Base-by-base conservation (phyloP, 1,284 basidiomycete genomes). In the Tilletia caries region DNA sequence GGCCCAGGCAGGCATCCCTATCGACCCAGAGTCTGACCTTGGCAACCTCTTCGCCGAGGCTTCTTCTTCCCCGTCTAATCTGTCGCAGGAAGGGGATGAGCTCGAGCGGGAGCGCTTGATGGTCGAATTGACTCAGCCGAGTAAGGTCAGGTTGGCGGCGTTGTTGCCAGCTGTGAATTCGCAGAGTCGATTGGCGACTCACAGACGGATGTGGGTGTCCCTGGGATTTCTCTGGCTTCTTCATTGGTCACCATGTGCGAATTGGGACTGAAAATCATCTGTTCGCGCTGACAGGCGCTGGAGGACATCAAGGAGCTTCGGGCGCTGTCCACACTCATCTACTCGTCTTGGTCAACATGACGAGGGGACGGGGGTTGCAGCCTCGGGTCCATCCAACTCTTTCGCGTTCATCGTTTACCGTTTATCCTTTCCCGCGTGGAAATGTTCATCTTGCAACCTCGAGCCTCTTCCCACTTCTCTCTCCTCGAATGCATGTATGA, bases 81-180 rank as follows among this genome's bases (percentile, higher is more conserved):
- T 71, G 68, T 10, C 58, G 60, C n/a, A 29, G 4, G 64, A 77
- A 60, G 34, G 64, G 70, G 82, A 52, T 68, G 76, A 68, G 75
- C 84, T 73, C 37, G 79, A 83, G 41, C 73, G 72, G 64, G 79
- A 82, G 46, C 44, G 34, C 25, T 25, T 66, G 48, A 3, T 54
- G 65, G 65, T 43, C n/a, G 64, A 65, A 23, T 29, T 44, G n/a
- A 65, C 20, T 27, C 41, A 27, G 41, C 64, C 64, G 37, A 33
- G 25, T 8, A 44, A 44, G 41, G 85, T 91, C 25, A 85, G 89
- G 52, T 83, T 93, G 4, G 93, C 92, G 23, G 88, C 89, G 15
- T 83, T 94, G 71, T 85, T 95, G 25, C 93, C 92, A 3, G 89
- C 89, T 1, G 85, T 94, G 48, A 88, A 91, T 64, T 85, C 89